phyloP scores from a whole-genome alignment of 208 protist genomes.

The Leptomonas pyrrhocoris region DNA sequence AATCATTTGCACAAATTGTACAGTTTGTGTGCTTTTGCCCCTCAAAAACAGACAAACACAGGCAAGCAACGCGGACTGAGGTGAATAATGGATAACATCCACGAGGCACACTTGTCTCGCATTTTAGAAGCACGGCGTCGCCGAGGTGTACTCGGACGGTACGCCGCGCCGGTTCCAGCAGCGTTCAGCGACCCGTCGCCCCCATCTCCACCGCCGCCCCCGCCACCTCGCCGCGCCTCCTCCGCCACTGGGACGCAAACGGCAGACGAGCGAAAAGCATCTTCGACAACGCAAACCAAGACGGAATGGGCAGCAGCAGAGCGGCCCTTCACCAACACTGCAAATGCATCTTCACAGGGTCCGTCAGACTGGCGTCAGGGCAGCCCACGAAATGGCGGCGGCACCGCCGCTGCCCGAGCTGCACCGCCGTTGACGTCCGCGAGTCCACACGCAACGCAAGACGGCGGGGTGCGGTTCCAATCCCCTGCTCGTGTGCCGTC shows the following conservation, averaged over 20 bases:
- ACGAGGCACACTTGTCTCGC: slow-evolving; percentile 69
- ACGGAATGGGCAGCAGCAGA: not conserved
- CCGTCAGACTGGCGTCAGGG: slow-evolving; percentile 14
- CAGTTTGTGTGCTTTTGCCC: not conserved
- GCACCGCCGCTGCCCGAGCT: not conserved
- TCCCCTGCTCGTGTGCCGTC: slow-evolving; percentile 34
- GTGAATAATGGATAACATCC: slow-evolving; percentile 58
- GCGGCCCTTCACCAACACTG: not conserved
- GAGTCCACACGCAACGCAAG: slow-evolving; percentile 9
- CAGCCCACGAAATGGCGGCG: not conserved
- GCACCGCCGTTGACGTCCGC: not conserved
- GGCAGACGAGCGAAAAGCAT: not conserved
- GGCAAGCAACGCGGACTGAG: too few relatives aligned
- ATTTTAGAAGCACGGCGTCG: slow-evolving; percentile 76
- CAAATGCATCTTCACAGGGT: not conserved
- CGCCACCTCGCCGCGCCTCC: slow-evolving; percentile 13
- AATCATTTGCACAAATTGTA: not conserved
- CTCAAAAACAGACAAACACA: not conserved
- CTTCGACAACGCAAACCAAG: slow-evolving; percentile 17
- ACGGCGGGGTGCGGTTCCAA: slow-evolving; percentile 26
- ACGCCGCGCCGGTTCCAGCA: slow-evolving; percentile 5
- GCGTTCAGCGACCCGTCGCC: slow-evolving; percentile 16
- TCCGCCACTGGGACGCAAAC: slow-evolving; percentile 40
- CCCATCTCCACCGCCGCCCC: slow-evolving; percentile 7
- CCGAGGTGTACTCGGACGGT: slow-evolving; percentile 55